Percentiles rank a stretch among this genome's conserved stretches.
Evolutionary conservation across 1,284 basidiomycete species (phyloP).

Genomic region (Takashimella koratensis): DNA sequence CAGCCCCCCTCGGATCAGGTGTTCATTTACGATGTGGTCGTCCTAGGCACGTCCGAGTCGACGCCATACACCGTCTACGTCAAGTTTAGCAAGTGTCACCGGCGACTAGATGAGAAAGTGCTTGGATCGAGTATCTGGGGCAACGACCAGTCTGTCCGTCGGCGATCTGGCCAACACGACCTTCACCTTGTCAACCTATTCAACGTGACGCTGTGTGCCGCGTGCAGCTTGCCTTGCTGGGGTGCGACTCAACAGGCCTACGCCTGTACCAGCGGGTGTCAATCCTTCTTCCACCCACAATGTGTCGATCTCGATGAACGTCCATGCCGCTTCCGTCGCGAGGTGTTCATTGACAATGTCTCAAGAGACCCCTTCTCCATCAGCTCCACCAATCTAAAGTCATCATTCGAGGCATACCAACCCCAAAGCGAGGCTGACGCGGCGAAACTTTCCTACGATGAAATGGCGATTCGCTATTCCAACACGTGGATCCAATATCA

Average conservation of each 20-base stretch:
- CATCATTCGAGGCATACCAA: slow-evolving; percentile 58
- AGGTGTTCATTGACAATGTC: slow-evolving; percentile 28
- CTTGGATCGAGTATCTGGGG: slow-evolving; percentile 12
- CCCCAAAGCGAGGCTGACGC: slow-evolving; percentile 15
- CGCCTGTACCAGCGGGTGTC: slow-evolving; percentile 59
- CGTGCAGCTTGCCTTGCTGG: slow-evolving; percentile 68
- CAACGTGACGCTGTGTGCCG: slow-evolving; percentile 63
- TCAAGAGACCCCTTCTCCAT: slow-evolving; percentile 56
- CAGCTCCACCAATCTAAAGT: slow-evolving; percentile 53
- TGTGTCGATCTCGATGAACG: slow-evolving; percentile 53
- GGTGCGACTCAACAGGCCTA: slow-evolving; percentile 62
- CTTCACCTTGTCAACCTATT: slow-evolving; percentile 60
- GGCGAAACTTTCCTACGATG: slow-evolving; percentile 62
- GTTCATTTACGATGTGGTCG: slow-evolving; percentile 26
- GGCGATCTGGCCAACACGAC: slow-evolving; percentile 29
- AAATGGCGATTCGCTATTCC: slow-evolving; percentile 60
- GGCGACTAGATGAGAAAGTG: slow-evolving; percentile 25
- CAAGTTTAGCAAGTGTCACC: slow-evolving; percentile 27
- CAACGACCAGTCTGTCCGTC: slow-evolving; percentile 8
- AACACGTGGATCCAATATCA: slow-evolving; percentile 64
- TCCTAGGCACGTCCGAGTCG: slow-evolving; percentile 8
- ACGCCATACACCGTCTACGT: slow-evolving; percentile 14
- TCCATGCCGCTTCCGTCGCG: slow-evolving; percentile 44
- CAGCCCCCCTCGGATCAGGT: slow-evolving; percentile 12
- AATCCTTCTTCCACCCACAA: slow-evolving; percentile 58